These are phyloP conservation scores for Populus hybrid DNA, from an alignment of 441 rosid genomes.

Conservation along the genomic window DNA sequence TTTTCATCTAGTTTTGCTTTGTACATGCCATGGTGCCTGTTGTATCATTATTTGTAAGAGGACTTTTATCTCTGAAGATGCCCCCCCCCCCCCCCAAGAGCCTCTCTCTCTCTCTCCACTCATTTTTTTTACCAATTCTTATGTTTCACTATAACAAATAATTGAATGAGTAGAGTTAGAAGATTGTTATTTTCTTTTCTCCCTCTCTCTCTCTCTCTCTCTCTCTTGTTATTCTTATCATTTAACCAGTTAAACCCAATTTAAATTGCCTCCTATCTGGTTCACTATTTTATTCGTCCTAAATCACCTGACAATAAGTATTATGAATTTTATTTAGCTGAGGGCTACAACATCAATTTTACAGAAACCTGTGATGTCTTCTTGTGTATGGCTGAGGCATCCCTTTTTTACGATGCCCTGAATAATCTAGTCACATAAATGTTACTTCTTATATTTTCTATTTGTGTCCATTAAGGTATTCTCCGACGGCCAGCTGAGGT, in stretches of 20 bases:
- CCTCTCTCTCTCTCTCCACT: neutral
- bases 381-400: conserved; percentile 15
- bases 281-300: too few species aligned
- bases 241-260: too few species aligned
- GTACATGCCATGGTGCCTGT: neutral
- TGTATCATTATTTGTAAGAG: neutral
- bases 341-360: neutral
- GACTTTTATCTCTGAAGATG: neutral
- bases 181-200: neutral
- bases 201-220: too few species aligned
- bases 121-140: neutral
- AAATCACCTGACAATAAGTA: neutral
- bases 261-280: too few species aligned
- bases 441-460: conserved; percentile 18
- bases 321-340: neutral
- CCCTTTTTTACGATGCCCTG: conserved; percentile 10
- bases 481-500: conserved; percentile 96
- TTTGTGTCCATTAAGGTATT: conserved; percentile 52
- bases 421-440: conserved; percentile 10
- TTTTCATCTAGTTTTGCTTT: neutral
- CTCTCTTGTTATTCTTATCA: too few species aligned
- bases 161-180: neutral
- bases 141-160: neutral
- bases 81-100: too few species aligned
- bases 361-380: neutral